Base-by-base conservation (phyloP, 768 basidiomycete species). In the Mycena kentingensis region DNA sequence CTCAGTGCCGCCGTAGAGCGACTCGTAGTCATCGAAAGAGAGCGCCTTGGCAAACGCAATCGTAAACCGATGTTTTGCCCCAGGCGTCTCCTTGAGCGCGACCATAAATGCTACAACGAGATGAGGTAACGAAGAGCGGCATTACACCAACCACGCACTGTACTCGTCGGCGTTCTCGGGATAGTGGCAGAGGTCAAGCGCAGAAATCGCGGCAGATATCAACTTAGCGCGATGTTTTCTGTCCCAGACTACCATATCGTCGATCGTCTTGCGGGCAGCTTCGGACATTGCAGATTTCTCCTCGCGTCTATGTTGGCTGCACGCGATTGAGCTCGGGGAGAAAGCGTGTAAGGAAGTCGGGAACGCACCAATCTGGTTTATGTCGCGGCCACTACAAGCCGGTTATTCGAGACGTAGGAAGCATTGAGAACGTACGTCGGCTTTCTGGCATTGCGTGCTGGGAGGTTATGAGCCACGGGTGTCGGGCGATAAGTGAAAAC, bases 161-260 rank as follows among this genome's bases (percentile, higher is more conserved):
- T 55, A 60, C 51, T 60, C 51, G 37, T 60, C 58, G 3, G 54
- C 53, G 26, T 60, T 60, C 44, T 60, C 58, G 24, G 54, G 58
- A 46, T 46, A 44, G 43, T 60, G 54, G 44, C 58, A 60, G 24
- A 60, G 44, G 36, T 55, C 54, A 7, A 60, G 54, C 22, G 58
- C 58, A 41, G 58, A 60, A 22, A 60, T 60, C 15, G 58, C 54
- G 43, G 58, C 54, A 18, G 54, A 41, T 29, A 60, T 52, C 35
- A 60, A 32, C 48, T 55, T 52, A 22, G 46, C 43, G 21, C 54
- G 54, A 46, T 60, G 46, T 48, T 52, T 60, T 34, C 58, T 45
- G 43, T 59, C 58, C 58, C 58, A 60, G 22, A 52, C 52, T 46
- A 60, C 27, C 48, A 60, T 49, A 24, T 55, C 54, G 45, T 60